phyloP scores from a whole-genome alignment of 352 stramenopile genomes.

The Pythium phragmitis region DNA sequence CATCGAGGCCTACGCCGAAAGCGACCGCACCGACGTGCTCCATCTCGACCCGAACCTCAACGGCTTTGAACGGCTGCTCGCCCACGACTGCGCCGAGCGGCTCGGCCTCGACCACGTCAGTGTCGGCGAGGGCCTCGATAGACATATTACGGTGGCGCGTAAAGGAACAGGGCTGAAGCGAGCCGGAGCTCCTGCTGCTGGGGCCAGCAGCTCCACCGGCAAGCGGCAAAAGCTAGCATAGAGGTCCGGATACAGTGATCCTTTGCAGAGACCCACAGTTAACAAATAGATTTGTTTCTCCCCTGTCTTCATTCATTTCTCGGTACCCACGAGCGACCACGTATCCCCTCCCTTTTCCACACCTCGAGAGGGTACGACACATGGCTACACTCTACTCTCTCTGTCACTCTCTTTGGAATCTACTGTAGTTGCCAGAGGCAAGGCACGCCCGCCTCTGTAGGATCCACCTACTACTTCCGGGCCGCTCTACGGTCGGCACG shows the following conservation, averaged over 20 bases:
- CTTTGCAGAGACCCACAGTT: background rate
- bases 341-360: no score
- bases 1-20: slow-evolving; percentile 69
- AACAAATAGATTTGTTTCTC: no score
- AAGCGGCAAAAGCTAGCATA: slow-evolving; percentile 42
- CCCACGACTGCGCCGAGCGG: slow-evolving; percentile 79
- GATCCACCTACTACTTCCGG: slow-evolving; percentile 59
- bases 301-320: no score
- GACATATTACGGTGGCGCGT: slow-evolving; percentile 68
- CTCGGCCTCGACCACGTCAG: slow-evolving; percentile 74
- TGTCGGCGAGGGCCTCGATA: slow-evolving; percentile 62
- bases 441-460: background rate
- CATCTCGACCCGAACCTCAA: slow-evolving; percentile 80
- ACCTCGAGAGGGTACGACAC: no score
- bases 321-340: no score
- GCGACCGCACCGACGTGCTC: slow-evolving; percentile 41
- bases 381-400: no score
- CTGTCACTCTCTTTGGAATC: background rate
- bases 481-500: slow-evolving; percentile 83
- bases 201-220: background rate
- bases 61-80: slow-evolving; percentile 76
- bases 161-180: slow-evolving; percentile 25
- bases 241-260: background rate
- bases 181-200: background rate
- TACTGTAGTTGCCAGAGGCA: background rate